A percentile compares a stretch with the other conserved stretches of the same genome.
Conservation (phyloP, 345 rosid species). For the Linum usitatissimum region DNA sequence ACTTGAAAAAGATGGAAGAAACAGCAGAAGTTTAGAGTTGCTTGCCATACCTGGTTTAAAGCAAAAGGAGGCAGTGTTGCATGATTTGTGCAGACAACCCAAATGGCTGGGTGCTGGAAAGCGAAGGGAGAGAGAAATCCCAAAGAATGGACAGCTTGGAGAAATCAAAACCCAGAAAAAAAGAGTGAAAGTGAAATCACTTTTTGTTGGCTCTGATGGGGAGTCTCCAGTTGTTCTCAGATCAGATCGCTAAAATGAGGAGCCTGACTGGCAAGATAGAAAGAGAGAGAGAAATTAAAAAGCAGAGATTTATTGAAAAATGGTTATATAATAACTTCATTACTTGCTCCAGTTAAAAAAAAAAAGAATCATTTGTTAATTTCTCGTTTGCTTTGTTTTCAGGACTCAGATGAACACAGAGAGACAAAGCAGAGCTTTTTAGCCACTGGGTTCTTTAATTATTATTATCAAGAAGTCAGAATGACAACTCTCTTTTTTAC, state of each 20-base stretch:
- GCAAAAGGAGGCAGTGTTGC: not conserved
- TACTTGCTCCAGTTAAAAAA: not conserved
- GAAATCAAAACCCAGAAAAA: not conserved
- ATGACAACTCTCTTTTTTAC: no score
- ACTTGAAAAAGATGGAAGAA: not conserved
- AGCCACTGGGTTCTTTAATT: not conserved
- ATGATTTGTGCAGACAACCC: not conserved
- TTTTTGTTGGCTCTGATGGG: not conserved
- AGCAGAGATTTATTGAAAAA: not conserved
- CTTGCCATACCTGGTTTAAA: not conserved
- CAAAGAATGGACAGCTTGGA: not conserved
- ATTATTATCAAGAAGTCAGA: no score
- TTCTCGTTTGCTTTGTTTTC: not conserved
- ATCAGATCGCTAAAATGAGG: not conserved
- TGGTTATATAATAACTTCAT: not conserved
- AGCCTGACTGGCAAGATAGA: not conserved
- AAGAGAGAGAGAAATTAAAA: not conserved
- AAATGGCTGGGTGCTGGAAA: not conserved
- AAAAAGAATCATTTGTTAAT: not conserved
- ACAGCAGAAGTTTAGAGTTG: not conserved
- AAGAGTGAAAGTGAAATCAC: not conserved
- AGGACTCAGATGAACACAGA: not conserved
- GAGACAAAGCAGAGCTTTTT: not conserved
- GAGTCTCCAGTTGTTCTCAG: not conserved
- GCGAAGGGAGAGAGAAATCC: not conserved